Base-by-base conservation (phyloP, 1,139 yeast species). In the Yarrowia galli region DNA sequence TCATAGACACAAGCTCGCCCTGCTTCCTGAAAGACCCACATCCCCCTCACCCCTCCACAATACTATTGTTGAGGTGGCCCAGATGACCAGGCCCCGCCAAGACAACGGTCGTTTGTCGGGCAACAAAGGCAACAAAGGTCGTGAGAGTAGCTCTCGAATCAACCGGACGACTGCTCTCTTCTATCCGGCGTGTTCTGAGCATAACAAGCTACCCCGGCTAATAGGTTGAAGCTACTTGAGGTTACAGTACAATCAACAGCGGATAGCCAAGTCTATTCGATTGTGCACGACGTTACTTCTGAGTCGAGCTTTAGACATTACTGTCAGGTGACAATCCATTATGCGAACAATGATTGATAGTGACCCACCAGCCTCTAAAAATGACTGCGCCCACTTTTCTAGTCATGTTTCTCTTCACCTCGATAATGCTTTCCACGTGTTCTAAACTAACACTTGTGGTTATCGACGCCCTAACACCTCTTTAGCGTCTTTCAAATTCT, bases 1-100 rank as follows among this genome's bases (percentile, higher is more conserved):
- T 20, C 22, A 48, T 48, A 20, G 18, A 8, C 15, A 36, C 22
- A 36, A 53, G 23, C 60, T 53, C 60, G 8, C 42, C 32, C 38
- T 36, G 43, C 51, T 16, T 35, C 3, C n/a, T 15, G 43, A 20
- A 12, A 53, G 60, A 36, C 60, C 60, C 60, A 53, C 60, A 32
- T 3, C 36, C 60, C 60, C 60, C 60, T 36, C 60, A 32, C 60
- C 58, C 43, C 32, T 6, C 32, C 36, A 53, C 60, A 53, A 53
- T 53, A 22, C 28, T n/a, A 53, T 53, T 53, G 60, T 53, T 20
- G n/a, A 53, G 22, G 60, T 36, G 60, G 43, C 32, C 32, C 60
- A 16, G 45, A 49, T 36, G 60, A 36, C 20, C 9, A n/a, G 45
- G 16, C 13, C 7, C 10, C 32, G 45, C 25, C 35, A 53, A 53